A percentile compares a stretch with the other conserved stretches of the same genome.
phyloP scores from a whole-genome alignment of 2,329 filamentous ascomycete genomes.

The Apiospora arundinis region DNA sequence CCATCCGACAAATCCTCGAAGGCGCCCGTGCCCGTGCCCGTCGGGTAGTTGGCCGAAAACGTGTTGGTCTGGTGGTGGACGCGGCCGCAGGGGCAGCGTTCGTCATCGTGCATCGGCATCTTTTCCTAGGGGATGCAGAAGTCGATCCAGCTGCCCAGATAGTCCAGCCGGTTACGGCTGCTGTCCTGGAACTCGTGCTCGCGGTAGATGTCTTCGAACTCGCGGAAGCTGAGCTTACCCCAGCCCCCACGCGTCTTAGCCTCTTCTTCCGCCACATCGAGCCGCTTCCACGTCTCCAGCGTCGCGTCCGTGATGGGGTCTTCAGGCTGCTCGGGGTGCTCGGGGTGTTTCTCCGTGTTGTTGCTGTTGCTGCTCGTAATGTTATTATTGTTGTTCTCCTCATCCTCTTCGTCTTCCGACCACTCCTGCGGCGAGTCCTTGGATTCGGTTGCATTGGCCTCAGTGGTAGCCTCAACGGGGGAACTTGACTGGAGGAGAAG shows the following conservation, averaged over 20 bases:
- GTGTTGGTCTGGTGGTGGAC: too few species aligned
- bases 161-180: slow-evolving; percentile 70
- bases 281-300: slow-evolving; percentile 56
- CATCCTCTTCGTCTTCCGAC: neutral
- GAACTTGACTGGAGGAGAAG: neutral
- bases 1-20: neutral
- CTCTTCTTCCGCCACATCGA: slow-evolving; percentile 72
- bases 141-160: slow-evolving; percentile 92
- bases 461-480: neutral
- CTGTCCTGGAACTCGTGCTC: slow-evolving; percentile 64
- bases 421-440: neutral
- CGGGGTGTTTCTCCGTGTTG: neutral
- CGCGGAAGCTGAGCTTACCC: slow-evolving; percentile 77
- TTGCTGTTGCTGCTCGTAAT: slow-evolving; percentile 22
- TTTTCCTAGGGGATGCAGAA: slow-evolving; percentile 66
- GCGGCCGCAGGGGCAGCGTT: neutral
- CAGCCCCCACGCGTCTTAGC: slow-evolving; percentile 76
- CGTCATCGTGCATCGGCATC: neutral
- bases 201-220: slow-evolving; percentile 77
- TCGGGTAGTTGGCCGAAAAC: too few species aligned
- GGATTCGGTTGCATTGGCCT: neutral
- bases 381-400: slow-evolving; percentile 3
- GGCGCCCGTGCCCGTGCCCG: too few species aligned
- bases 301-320: slow-evolving; percentile 39
- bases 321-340: neutral